Evolutionary conservation across 1,284 basidiomycete species (phyloP).

Genomic region (Marasmius tenuissimus): DNA sequence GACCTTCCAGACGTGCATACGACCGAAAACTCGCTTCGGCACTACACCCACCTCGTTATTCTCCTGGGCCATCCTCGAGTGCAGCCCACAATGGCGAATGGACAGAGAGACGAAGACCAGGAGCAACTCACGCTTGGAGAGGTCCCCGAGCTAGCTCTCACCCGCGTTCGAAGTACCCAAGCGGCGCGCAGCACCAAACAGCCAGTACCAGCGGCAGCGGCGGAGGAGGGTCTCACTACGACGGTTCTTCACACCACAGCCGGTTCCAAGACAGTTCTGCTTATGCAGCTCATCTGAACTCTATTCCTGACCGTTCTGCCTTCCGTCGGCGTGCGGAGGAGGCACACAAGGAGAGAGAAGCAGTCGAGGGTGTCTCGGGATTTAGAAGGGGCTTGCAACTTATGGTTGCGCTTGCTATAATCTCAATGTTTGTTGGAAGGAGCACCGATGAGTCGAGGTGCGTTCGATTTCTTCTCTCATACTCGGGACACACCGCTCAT

Average conservation of each 20-base stretch:
- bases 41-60: background rate
- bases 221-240: background rate
- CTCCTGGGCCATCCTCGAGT: background rate
- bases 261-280: background rate
- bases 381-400: constrained; percentile 13
- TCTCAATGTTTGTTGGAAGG: background rate
- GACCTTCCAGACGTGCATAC: constrained; percentile 13
- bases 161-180: background rate
- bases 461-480: background rate
- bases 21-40: constrained; percentile 9
- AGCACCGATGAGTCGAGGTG: background rate
- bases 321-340: constrained; percentile 11
- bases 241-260: background rate
- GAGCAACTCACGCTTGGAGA: constrained; percentile 15
- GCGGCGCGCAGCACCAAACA: background rate
- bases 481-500: too few relatives aligned
- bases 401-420: constrained; percentile 2
- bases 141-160: background rate
- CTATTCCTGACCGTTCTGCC: constrained; percentile 1
- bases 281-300: background rate
- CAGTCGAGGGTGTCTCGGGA: constrained; percentile 9
- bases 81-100: constrained; percentile 10
- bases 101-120: constrained; percentile 10
- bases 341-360: constrained; percentile 8
- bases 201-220: background rate